Evolutionary conservation across 2,329 filamentous ascomycete species (phyloP).

Genomic region (Septoria linicola): DNA sequence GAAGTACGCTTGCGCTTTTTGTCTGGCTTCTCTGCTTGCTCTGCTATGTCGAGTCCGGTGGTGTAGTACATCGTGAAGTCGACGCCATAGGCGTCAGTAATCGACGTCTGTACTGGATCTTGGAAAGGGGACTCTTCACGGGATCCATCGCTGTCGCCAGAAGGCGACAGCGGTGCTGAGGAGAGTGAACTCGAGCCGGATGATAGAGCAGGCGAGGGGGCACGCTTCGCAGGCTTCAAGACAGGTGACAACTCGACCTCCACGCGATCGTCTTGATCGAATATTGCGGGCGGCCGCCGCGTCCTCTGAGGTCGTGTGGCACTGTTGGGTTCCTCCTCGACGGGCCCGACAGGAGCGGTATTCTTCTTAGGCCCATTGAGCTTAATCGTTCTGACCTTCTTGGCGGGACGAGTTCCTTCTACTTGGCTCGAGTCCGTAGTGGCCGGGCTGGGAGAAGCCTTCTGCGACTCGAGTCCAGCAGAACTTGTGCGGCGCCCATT

Average conservation of each 20-base stretch:
- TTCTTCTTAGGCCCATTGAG: slow-evolving; percentile 25
- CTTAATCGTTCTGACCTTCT: slow-evolving; percentile 31
- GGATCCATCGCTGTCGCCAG: slow-evolving; percentile 10
- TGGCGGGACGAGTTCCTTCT: slow-evolving; percentile 25
- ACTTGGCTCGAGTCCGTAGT: slow-evolving; percentile 18
- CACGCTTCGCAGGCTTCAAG: slow-evolving; percentile 10
- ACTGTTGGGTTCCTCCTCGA: slow-evolving; percentile 26
- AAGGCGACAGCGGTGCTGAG: slow-evolving; percentile 23
- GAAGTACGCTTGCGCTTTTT: slow-evolving; percentile 13
- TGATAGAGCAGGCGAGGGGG: slow-evolving; percentile 23
- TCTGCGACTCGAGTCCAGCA: neutral
- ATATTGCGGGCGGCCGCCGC: slow-evolving; percentile 20
- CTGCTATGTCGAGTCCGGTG: slow-evolving; percentile 28
- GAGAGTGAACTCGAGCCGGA: slow-evolving; percentile 30
- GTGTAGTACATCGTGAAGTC: slow-evolving; percentile 38
- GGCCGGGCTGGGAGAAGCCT: slow-evolving; percentile 5
- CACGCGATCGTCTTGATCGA: slow-evolving; percentile 24
- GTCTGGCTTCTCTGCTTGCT: slow-evolving; percentile 4
- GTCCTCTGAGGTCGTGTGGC: slow-evolving; percentile 29
- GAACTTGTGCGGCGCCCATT: slow-evolving; percentile 9
- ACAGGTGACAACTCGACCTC: slow-evolving; percentile 8
- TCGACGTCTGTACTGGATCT: slow-evolving; percentile 17
- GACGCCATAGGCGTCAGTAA: slow-evolving; percentile 32
- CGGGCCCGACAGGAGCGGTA: slow-evolving; percentile 5
- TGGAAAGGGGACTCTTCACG: slow-evolving; percentile 24